These are phyloP conservation scores for Syncephalis plumigaleata DNA, from an alignment of 371 early-diverging fungal genomes.

Conservation along the genomic window DNA sequence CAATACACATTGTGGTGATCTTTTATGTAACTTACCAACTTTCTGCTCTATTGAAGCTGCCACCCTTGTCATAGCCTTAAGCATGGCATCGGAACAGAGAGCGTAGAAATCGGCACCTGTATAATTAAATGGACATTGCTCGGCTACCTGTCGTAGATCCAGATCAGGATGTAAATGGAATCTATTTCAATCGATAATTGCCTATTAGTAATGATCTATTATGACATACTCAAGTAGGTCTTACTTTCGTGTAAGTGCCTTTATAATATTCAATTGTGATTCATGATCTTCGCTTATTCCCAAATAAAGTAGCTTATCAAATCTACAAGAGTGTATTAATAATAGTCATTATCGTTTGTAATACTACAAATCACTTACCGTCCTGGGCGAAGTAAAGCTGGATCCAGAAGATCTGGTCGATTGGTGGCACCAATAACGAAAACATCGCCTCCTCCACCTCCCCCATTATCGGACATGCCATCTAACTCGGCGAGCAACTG, in stretches of 20 bases:
- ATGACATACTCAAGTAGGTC: constrained; percentile 5
- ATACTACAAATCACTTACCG: constrained; percentile 25
- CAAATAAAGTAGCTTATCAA: constrained; percentile 89
- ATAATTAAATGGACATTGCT: constrained; percentile 72
- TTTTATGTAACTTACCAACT: constrained; percentile 17
- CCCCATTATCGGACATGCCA: constrained; percentile 46
- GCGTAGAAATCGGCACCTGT: constrained; percentile 98
- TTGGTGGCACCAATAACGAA: constrained; percentile 99
- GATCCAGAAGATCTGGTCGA: constrained; percentile 96
- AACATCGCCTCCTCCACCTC: constrained; percentile 60
- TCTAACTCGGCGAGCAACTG: constrained; percentile 93
- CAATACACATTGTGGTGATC: neutral
- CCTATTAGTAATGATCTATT: too few species aligned
- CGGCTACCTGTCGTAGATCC: constrained; percentile 54
- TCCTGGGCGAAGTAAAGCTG: constrained; percentile 92
- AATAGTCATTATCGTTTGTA: constrained; percentile 6
- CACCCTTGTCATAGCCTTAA: constrained; percentile 85
- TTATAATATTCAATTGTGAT: constrained; percentile 68
- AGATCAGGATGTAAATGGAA: constrained; percentile 67
- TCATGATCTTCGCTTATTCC: constrained; percentile 81
- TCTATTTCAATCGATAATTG: constrained; percentile 19
- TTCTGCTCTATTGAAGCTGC: constrained; percentile 60
- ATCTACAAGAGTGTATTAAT: constrained; percentile 24
- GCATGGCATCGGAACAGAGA: constrained; percentile 89
- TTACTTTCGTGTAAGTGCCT: constrained; percentile 86